Evolutionary conservation across 2,329 filamentous ascomycete species (phyloP), one percentile per base, ranked within the genome.

Genomic region (Pseudonectria buxi): DNA sequence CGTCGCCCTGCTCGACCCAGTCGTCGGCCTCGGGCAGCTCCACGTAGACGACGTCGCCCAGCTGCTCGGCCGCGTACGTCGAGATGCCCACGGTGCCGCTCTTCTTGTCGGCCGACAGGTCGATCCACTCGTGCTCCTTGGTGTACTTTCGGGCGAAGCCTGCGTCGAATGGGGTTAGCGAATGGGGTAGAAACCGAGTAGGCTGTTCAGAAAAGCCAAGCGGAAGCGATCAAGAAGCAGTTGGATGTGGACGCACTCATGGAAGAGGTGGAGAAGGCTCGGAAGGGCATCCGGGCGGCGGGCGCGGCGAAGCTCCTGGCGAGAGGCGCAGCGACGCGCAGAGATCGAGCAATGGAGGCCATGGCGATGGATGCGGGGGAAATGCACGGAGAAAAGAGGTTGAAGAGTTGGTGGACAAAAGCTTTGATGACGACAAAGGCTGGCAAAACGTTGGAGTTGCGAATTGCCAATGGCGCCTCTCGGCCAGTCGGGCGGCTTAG

Each of bases 121-220:
- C 88, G 61, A 98, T 81, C 92, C 92, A 98, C 71, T 98, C 92
- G 72, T 98, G 92, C 59, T 95, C 90, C 62, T 89, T 83, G 47
- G 92, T 95, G 73, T 94, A 98, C 62, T 82, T 86, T 68, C 92
- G 90, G 46, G 76, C 68, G 36, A 72, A 68, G 54, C 66, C 81
- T 85, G 45, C 6, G 27, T 32, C 39, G 14, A 35, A 29, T 26
- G 15, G 33, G 33, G 38, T 32, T 30, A 28, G 26, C 15, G 11
- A 25, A 13, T 33, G 28, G 32, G 35, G 18, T 18, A 30, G 16
- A 30, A n/a, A n/a, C n/a, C n/a, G n/a, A n/a, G n/a, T n/a, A n/a
- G n/a, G n/a, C n/a, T n/a, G n/a, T n/a, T n/a, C n/a, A n/a, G 14
- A 28, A 11, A 6, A 28, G 28, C 24, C 30, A 16, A 33, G 39